phyloP scores from a whole-genome alignment of 257 asterid species.

The Nicotiana attenuata region DNA sequence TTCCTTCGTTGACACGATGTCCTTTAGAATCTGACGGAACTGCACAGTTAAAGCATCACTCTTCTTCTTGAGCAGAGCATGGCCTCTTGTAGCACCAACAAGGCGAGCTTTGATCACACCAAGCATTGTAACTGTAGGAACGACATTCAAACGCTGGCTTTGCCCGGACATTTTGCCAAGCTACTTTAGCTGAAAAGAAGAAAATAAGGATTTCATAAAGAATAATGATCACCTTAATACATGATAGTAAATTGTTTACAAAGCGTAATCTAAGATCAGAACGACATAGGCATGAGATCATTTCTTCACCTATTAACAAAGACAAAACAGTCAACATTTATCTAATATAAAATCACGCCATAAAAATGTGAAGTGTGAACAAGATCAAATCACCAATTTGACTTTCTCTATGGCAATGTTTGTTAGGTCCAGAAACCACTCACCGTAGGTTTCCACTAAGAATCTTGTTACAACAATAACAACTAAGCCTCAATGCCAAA shows the following conservation, averaged over 20 bases:
- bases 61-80: conserved; percentile 47
- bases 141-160: conserved; percentile 39
- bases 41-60: conserved; percentile 49
- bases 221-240: not conserved
- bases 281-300: not conserved
- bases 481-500: not conserved
- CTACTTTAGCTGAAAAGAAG: conserved; percentile 4
- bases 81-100: conserved; percentile 49
- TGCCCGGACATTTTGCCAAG: conserved; percentile 39
- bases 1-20: conserved; percentile 39
- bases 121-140: conserved; percentile 48
- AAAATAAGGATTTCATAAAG: not conserved
- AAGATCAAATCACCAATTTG: not conserved
- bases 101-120: conserved; percentile 46
- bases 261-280: not conserved
- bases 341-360: not conserved
- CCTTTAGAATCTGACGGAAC: conserved; percentile 42
- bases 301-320: not conserved
- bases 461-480: not conserved
- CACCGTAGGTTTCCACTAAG: not conserved
- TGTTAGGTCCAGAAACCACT: not conserved
- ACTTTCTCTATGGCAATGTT: not conserved
- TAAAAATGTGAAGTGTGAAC: not conserved
- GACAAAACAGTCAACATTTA: not conserved
- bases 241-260: not conserved